Evolutionary conservation across 768 basidiomycete genomes (phyloP), one percentile per base, ranked within the genome.

Genomic region (Dioszegia crocea): DNA sequence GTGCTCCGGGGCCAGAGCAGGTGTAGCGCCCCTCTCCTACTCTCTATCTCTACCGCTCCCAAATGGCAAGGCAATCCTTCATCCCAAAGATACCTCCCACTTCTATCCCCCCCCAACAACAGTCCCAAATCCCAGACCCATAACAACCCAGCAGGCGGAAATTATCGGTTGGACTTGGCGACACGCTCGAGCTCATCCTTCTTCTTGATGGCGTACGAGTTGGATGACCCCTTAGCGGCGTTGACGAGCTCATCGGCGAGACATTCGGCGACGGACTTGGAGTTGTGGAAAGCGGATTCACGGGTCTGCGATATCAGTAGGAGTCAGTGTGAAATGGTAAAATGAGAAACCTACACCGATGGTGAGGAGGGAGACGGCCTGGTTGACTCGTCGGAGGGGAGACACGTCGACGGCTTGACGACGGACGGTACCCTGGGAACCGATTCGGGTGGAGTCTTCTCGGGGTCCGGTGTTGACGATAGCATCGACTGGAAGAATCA

Each of bases 151-250:
- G 55, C 21, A n/a, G 29, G 44, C 23, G 41, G 10, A 55, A 63
- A 86, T 90, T 85, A 99, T 85, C 94, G 90, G 83, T 99, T 99
- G 80, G 92, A 96, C 83, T 97, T 98, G 83, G 96, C 96, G 58
- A 99, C 96, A 84, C 94, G 93, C 84, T 99, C 94, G 66, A 99
- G 86, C 80, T 99, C 94, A 80, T 97, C 93, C 83, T 93, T 96
- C 89, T 93, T 93, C 91, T 97, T 98, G 84, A 99, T 99, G 63
- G 94, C 94, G 78, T 98, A 99, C 56, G 94, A 98, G 88, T 99
- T 99, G 75, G 93, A 97, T 49, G 96, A 98, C 65, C 96, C 96
- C 83, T 99, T 98, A 66, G 94, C 96, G 54, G 96, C 96, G 79
- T 99, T 99, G 84, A 98, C 97, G 75, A 98, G 88, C 80, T 99